A percentile compares a stretch with the other conserved stretches of the same genome.
Conservation (phyloP, 352 stramenopile genomes). For the Pythium sp. region DNA sequence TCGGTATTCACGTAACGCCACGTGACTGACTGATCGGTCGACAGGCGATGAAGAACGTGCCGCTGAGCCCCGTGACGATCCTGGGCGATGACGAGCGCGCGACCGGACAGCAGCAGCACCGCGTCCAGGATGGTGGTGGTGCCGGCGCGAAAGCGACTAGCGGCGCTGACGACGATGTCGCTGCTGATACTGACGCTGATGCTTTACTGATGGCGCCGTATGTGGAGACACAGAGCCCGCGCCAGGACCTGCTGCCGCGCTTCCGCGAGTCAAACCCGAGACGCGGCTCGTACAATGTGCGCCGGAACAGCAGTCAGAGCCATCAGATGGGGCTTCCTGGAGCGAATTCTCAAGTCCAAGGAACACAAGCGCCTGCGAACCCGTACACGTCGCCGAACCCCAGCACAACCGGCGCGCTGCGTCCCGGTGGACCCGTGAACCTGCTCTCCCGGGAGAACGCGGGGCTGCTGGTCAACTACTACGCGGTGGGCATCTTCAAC, state of each 20-base stretch:
- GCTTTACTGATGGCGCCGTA: conserved; percentile 2
- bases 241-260: conserved; percentile 7
- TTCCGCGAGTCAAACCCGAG: conserved; percentile 5
- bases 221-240: conserved; percentile 9
- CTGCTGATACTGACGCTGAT: neutral
- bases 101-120: neutral
- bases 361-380: neutral
- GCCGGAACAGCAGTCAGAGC: neutral
- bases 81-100: conserved; percentile 11
- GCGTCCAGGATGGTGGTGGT: neutral
- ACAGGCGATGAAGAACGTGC: conserved; percentile 10
- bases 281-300: neutral
- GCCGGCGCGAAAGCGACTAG: neutral
- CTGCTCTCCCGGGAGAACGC: conserved; percentile 23
- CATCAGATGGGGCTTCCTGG: neutral
- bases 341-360: neutral
- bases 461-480: conserved; percentile 66
- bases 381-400: neutral
- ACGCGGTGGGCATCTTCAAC: conserved; percentile 67
- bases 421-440: conserved; percentile 18
- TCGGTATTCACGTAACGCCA: neutral
- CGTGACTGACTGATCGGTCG: neutral
- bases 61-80: conserved; percentile 13
- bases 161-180: neutral
- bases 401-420: conserved; percentile 18